Conservation (phyloP, 257 asterid genomes). For the Penstemon davidsonii region DNA sequence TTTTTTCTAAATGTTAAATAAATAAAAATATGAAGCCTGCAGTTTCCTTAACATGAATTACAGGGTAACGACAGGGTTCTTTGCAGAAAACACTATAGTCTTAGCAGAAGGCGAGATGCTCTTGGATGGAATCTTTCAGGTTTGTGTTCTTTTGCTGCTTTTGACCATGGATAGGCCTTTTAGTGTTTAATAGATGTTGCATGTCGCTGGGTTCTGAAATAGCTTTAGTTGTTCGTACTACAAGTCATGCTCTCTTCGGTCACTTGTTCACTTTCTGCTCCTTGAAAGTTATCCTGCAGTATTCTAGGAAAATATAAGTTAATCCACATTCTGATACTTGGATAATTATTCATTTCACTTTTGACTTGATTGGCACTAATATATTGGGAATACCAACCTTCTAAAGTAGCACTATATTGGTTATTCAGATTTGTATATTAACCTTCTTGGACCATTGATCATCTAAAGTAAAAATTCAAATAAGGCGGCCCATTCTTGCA, state of each 20-base stretch:
- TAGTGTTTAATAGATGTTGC: not conserved
- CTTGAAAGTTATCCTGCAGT: not conserved
- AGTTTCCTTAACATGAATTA: slow-evolving; percentile 61
- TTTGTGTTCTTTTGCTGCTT: slow-evolving; percentile 32
- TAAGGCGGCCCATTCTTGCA: too few species aligned
- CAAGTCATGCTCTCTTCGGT: not conserved
- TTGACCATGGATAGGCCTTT: slow-evolving; percentile 18
- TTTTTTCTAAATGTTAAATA: slow-evolving; percentile 1
- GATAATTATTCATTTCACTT: too few species aligned
- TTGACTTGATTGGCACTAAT: too few species aligned
- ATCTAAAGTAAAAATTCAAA: too few species aligned
- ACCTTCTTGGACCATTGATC: too few species aligned
- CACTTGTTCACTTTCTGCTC: not conserved
- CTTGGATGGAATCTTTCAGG: slow-evolving; percentile 84
- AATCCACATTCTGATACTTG: too few species aligned
- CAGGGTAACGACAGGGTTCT: slow-evolving; percentile 91
- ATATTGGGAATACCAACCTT: too few species aligned
- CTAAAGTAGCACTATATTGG: too few species aligned
- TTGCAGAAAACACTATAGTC: slow-evolving; percentile 81
- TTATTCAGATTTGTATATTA: too few species aligned
- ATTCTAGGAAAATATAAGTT: not conserved
- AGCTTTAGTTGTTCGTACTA: slow-evolving; percentile 4
- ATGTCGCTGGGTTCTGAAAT: not conserved
- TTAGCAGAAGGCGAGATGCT: slow-evolving; percentile 98
- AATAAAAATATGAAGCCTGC: slow-evolving; percentile 13